A percentile compares a stretch with the other conserved stretches of the same genome.
Evolutionary conservation across 2,329 filamentous ascomycete species (phyloP).

Genomic region (Eutypella sp.): DNA sequence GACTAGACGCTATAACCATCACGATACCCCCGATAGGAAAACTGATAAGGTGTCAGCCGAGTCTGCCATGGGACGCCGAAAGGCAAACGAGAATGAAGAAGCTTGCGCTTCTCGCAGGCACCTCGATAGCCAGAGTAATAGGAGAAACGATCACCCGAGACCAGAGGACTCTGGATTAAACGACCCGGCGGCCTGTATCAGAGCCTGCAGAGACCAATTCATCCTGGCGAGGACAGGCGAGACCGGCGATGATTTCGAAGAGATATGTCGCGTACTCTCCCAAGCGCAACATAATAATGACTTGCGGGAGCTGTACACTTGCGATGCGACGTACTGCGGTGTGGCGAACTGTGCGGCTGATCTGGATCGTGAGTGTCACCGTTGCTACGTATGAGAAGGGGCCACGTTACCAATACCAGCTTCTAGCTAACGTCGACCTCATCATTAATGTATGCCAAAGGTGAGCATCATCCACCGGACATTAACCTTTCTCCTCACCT

Average conservation of each 20-base stretch:
- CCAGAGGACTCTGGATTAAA: conserved; percentile 9
- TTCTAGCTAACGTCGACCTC: conserved; percentile 44
- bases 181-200: conserved; percentile 17
- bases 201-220: conserved; percentile 18
- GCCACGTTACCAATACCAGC: conserved; percentile 4
- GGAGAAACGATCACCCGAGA: neutral
- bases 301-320: conserved; percentile 47
- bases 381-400: neutral
- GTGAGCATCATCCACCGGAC: conserved; percentile 29
- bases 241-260: conserved; percentile 9
- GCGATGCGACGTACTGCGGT: conserved; percentile 46
- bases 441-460: conserved; percentile 47
- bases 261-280: conserved; percentile 19
- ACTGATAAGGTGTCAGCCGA: neutral
- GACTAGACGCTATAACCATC: conserved; percentile 13
- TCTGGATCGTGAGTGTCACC: conserved; percentile 40
- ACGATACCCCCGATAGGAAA: conserved; percentile 12
- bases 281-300: conserved; percentile 18
- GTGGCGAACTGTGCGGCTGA: conserved; percentile 31
- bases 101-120: neutral
- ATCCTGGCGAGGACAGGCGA: conserved; percentile 8
- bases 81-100: neutral
- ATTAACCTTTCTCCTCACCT: neutral
- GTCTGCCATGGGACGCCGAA: conserved; percentile 12
- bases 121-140: neutral